Percentiles rank a stretch among this genome's conserved stretches.
Evolutionary conservation across 164 flowering plant species (phyloP).

Genomic region (Dillenia suffruticosa): DNA sequence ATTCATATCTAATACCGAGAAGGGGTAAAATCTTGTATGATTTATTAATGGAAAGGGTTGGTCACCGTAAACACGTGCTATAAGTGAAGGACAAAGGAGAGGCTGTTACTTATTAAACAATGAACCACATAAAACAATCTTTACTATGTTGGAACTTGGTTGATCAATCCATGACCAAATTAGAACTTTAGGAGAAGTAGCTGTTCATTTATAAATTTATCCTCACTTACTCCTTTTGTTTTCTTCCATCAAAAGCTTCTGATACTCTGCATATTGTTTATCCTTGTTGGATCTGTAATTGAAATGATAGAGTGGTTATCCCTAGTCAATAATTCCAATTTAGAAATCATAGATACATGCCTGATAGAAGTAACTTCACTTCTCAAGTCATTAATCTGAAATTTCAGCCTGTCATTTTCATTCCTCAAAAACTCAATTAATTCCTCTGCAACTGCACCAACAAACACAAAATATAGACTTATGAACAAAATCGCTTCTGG

Average conservation of each 20-base stretch:
- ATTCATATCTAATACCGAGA: no score
- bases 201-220: no score
- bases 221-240: slow-evolving; percentile 48
- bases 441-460: slow-evolving; percentile 65
- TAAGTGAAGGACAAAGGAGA: no score
- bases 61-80: no score
- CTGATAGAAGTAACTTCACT: slow-evolving; percentile 43
- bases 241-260: slow-evolving; percentile 50
- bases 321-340: neutral
- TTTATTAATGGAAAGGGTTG: no score
- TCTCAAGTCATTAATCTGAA: slow-evolving; percentile 37
- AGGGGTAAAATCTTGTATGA: no score
- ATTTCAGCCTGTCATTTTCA: slow-evolving; percentile 43
- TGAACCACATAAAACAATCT: no score
- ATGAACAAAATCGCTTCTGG: neutral
- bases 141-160: no score
- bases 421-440: slow-evolving; percentile 49
- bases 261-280: slow-evolving; percentile 29
- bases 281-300: slow-evolving; percentile 48
- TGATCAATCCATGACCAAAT: no score
- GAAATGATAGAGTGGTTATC: neutral
- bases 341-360: slow-evolving; percentile 21
- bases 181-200: no score
- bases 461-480: neutral
- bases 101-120: no score